Percentiles rank a stretch among this genome's conserved stretches.
Conservation (phyloP, 805 yeast species). For the Brettanomyces sp. region DNA sequence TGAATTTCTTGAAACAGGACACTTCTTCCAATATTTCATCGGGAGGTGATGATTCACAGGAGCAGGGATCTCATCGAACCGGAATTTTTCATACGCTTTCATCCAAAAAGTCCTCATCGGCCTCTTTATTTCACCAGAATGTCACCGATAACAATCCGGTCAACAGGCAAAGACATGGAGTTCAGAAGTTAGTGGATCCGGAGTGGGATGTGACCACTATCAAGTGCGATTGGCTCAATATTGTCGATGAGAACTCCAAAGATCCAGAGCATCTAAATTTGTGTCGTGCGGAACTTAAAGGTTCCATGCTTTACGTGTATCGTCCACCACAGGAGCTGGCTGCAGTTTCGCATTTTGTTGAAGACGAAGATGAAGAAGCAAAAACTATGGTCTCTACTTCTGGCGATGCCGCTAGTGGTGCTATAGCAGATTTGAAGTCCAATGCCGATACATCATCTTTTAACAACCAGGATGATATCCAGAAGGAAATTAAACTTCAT, state of each 20-base stretch:
- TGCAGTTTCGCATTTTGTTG: neutral
- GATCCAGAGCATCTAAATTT: slow-evolving; percentile 31
- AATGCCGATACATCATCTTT: neutral
- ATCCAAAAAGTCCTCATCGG: too few relatives aligned
- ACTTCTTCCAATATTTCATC: neutral
- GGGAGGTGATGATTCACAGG: neutral
- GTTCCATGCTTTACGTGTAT: slow-evolving; percentile 55
- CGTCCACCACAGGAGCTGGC: slow-evolving; percentile 43
- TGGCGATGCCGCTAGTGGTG: neutral
- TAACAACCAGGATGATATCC: neutral
- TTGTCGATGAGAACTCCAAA: slow-evolving; percentile 21
- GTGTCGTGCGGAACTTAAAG: slow-evolving; percentile 59
- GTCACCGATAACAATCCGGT: neutral
- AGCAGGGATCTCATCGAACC: neutral
- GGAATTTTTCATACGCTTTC: too few relatives aligned
- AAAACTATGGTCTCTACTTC: neutral
- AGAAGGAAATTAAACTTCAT: neutral
- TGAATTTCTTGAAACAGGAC: neutral
- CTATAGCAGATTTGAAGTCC: neutral
- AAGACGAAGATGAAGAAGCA: neutral
- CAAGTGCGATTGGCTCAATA: slow-evolving; percentile 56
- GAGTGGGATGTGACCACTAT: slow-evolving; percentile 27
- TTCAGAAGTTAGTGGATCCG: slow-evolving; percentile 18
- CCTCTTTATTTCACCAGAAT: too few relatives aligned
- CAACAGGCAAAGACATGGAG: neutral